These are phyloP conservation scores for Aristolochia fimbriata DNA, from an alignment of 164 flowering plant genomes.

Conservation along the genomic window DNA sequence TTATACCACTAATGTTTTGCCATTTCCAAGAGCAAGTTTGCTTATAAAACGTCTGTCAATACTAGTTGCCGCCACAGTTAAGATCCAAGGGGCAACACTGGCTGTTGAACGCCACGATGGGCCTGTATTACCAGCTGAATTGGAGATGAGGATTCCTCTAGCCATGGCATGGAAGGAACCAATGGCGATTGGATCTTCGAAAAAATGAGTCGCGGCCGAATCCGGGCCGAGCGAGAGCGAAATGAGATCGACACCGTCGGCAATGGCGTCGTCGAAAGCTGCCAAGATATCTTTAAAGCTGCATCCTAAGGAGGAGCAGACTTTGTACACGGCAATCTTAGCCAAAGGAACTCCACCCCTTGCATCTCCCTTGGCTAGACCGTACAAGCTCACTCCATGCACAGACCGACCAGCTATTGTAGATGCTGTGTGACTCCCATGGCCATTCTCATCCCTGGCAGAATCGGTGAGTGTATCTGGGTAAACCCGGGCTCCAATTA, in stretches of 20 bases:
- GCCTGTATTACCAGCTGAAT: slow-evolving; percentile 4
- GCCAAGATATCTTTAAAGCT: neutral
- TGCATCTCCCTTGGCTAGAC: slow-evolving; percentile 1
- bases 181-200: neutral
- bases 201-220: neutral
- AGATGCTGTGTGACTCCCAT: slow-evolving; percentile 5
- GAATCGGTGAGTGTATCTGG: neutral
- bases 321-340: slow-evolving; percentile 6
- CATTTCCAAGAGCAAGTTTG: slow-evolving; percentile 7
- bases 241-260: slow-evolving; percentile 4
- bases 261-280: slow-evolving; percentile 4
- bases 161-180: slow-evolving; percentile 13
- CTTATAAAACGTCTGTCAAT: slow-evolving; percentile 1
- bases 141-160: neutral
- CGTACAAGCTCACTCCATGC: neutral
- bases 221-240: neutral
- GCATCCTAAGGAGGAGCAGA: neutral
- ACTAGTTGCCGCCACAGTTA: slow-evolving; percentile 2
- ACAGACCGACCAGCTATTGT: neutral
- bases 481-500: slow-evolving; percentile 6
- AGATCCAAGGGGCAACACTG: slow-evolving; percentile 1
- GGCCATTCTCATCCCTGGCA: neutral
- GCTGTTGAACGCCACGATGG: neutral
- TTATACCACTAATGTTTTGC: neutral
- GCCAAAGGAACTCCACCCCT: slow-evolving; percentile 5